phyloP scores from a whole-genome alignment of 2,329 filamentous ascomycete species.

The Penicillium sp. region DNA sequence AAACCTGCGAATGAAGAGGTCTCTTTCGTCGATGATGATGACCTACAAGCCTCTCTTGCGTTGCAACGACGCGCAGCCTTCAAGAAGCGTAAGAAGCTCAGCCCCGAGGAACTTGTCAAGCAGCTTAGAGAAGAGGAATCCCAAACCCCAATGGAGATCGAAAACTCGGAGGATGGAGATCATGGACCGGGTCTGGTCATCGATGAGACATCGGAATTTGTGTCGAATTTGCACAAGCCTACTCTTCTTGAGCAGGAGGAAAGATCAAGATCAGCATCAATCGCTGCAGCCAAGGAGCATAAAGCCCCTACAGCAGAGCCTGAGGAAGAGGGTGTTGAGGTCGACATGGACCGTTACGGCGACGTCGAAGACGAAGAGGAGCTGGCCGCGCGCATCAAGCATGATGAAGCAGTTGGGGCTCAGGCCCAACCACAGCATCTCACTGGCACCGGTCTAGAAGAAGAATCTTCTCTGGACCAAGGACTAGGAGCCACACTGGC shows the following conservation, averaged over 20 bases:
- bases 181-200: constrained; percentile 72
- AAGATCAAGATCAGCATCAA: constrained; percentile 35
- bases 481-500: constrained; percentile 79
- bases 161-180: constrained; percentile 47
- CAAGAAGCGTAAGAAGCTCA: constrained; percentile 84
- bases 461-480: constrained; percentile 73
- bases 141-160: constrained; percentile 55
- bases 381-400: constrained; percentile 49
- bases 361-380: constrained; percentile 51
- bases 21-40: constrained; percentile 83
- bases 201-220: constrained; percentile 92
- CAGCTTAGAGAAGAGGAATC: constrained; percentile 65
- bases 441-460: constrained; percentile 68
- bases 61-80: constrained; percentile 77
- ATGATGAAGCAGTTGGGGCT: constrained; percentile 40
- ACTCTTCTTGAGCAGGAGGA: constrained; percentile 53
- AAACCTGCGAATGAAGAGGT: constrained; percentile 65
- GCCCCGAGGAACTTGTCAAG: constrained; percentile 80
- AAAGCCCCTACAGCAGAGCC: constrained; percentile 24
- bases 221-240: constrained; percentile 74
- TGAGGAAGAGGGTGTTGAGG: constrained; percentile 52
- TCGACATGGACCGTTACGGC: constrained; percentile 53
- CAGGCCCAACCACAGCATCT: constrained; percentile 41
- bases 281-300: constrained; percentile 32
- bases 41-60: constrained; percentile 80